These are phyloP conservation scores for Terfezia boudieri DNA, from an alignment of 495 filamentous ascomycete species.

Conservation along the genomic window DNA sequence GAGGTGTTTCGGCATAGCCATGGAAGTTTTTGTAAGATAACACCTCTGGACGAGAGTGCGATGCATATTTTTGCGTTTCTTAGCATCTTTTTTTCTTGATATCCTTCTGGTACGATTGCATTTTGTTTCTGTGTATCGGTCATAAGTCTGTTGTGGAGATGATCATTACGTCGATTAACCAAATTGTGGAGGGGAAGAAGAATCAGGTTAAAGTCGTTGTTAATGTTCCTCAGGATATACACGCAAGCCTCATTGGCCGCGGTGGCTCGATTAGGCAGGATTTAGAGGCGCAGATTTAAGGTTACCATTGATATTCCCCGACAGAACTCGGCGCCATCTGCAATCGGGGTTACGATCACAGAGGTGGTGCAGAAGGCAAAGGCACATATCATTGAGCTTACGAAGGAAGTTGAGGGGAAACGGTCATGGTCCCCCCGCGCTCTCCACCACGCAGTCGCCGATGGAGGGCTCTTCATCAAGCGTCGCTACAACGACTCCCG, in stretches of 20 bases:
- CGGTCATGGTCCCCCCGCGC: conserved; percentile 57
- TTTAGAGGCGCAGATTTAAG: conserved; percentile 74
- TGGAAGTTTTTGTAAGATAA: too few species aligned
- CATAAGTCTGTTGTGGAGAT: conserved; percentile 62
- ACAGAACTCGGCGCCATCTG: conserved; percentile 42
- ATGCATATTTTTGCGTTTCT: too few species aligned
- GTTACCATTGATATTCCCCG: conserved; percentile 79
- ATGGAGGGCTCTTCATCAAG: conserved; percentile 84
- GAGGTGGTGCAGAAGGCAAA: conserved; percentile 64
- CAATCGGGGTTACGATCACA: conserved; percentile 53
- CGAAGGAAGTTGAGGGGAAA: conserved; percentile 76
- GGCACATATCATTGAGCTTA: conserved; percentile 50
- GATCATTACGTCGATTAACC: conserved; percentile 59
- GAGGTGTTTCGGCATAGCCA: too few species aligned
- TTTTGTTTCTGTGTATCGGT: too few species aligned
- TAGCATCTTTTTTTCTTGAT: too few species aligned
- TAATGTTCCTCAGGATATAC: conserved; percentile 68
- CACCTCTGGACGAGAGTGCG: too few species aligned
- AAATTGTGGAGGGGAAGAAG: conserved; percentile 55
- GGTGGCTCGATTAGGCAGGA: conserved; percentile 65
- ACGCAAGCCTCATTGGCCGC: conserved; percentile 73
- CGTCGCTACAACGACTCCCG: conserved; percentile 56
- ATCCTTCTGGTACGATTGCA: too few species aligned
- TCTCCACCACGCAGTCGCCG: conserved; percentile 61
- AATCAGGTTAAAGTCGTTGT: conserved; percentile 52